Base-by-base conservation (phyloP, 768 basidiomycete species). In the Kwoniella heveanensis region DNA sequence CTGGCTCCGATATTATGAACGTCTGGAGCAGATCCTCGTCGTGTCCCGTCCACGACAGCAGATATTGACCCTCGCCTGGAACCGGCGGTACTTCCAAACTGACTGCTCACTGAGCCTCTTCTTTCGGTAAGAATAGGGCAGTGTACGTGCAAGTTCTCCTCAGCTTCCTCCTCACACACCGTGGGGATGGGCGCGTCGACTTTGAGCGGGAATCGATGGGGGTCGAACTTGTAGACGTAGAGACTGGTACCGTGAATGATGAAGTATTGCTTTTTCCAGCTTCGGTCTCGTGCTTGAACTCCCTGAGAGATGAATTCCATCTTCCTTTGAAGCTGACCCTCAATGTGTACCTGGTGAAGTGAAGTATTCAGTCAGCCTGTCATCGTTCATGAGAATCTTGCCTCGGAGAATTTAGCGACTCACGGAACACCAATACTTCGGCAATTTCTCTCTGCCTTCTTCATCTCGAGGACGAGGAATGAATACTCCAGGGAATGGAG, bases 181-280 rank as follows among this genome's bases (percentile, higher is more conserved):
- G 66, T 69, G 0, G 75, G 75, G 1, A 77, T 58, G 2, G 62
- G 57, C 1, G 61, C 66, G 22, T 72, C 71, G 21, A 25, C 24
- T 50, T 77, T 78, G 56, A 79, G 55, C 8, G 74, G 77, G 60
- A 77, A 73, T 50, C 77, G 76, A 51, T 80, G 76, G 12, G 81
- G 74, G 61, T 83, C 82, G 62, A 80, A 79, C 62, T 80, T 79
- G 79, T 79, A 83, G 46, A 97, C 83, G 69, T 86, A 85, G 77
- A 98, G 87, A 66, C 84, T 83, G n/a, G 96, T 97, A 50, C 96
- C 96, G 73, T 96, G 91, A 26, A 99, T 81, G 71, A 94, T 90
- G 75, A 91, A 90, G 68, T 93, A 84, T 54, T 89, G 87, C 54
- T 90, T 83, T 64, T 90, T 85, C 96, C 96, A 99, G 74, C 92